These are phyloP conservation scores for Aspergillus sp. DNA, from an alignment of 2,329 filamentous ascomycete genomes.

Conservation along the genomic window DNA sequence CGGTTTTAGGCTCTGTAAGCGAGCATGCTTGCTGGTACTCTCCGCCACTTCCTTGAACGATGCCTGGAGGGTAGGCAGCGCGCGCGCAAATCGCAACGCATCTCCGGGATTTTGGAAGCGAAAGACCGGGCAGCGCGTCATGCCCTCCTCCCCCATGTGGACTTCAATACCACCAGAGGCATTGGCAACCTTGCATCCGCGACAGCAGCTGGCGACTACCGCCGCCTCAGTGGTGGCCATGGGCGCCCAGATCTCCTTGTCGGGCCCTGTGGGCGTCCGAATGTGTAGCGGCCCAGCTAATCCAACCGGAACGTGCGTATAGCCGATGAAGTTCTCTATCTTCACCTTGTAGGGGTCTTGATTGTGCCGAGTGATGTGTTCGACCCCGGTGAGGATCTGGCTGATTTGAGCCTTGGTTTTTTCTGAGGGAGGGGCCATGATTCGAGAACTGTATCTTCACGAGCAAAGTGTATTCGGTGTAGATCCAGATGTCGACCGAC, in stretches of 20 bases:
- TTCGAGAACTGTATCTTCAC: neutral
- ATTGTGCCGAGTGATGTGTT: conserved; percentile 7
- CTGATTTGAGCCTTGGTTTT: neutral
- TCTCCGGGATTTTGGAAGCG: conserved; percentile 21
- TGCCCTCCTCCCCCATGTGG: conserved; percentile 21
- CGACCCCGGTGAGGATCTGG: neutral
- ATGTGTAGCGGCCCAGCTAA: conserved; percentile 10
- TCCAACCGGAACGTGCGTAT: conserved; percentile 8
- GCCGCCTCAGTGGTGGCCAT: conserved; percentile 33
- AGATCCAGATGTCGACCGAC: too few relatives aligned
- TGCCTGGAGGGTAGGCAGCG: neutral
- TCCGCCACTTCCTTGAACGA: neutral
- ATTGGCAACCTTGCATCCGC: conserved; percentile 32
- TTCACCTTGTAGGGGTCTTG: neutral
- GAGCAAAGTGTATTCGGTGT: too few relatives aligned
- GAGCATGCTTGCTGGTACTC: conserved; percentile 8
- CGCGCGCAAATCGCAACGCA: conserved; percentile 20
- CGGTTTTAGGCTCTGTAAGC: conserved; percentile 15
- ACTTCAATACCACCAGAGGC: conserved; percentile 19
- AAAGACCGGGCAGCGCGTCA: conserved; percentile 29
- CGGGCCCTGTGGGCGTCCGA: neutral
- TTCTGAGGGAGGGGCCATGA: neutral
- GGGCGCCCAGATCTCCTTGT: conserved; percentile 25
- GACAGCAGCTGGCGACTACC: conserved; percentile 31
- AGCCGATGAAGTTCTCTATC: conserved; percentile 15